Conservation (phyloP, 83 land plant species). For the Thuja plicata region DNA sequence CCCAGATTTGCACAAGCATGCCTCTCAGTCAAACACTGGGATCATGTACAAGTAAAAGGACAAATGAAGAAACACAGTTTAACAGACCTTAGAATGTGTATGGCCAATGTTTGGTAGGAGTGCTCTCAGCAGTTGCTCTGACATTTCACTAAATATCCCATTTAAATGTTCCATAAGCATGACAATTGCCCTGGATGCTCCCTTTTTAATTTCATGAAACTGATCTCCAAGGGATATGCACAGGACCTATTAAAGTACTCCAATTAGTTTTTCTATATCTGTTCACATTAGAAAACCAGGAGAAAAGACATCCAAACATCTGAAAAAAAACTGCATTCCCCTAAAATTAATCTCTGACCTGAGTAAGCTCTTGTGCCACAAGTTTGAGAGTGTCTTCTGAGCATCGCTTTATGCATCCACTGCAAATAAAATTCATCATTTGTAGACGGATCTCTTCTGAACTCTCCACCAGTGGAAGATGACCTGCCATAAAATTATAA, state of each 20-base stretch:
- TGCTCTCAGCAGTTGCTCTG: not conserved
- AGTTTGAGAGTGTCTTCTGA: conserved; percentile 2
- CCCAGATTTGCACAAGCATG: not conserved
- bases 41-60: not conserved
- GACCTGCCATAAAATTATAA: conserved; percentile 10
- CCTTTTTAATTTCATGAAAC: conserved; percentile 21
- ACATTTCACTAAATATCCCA: not conserved
- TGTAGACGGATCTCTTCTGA: conserved; percentile 26
- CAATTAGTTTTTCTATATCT: not conserved
- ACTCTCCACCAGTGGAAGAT: conserved; percentile 16
- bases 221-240: conserved; percentile 16
- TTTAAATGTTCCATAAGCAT: not conserved
- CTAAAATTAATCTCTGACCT: not conserved
- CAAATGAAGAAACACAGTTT: not conserved
- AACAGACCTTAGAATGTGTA: conserved; percentile 7
- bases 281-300: not conserved
- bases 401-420: not conserved
- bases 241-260: conserved; percentile 10
- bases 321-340: not conserved
- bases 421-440: conserved; percentile 11
- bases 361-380: not conserved
- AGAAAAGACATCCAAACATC: not conserved
- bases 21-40: not conserved
- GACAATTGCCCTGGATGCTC: conserved; percentile 5
- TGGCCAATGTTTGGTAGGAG: not conserved